Conservation (phyloP, 306 rosid species). For the Arachis stenosperma region DNA sequence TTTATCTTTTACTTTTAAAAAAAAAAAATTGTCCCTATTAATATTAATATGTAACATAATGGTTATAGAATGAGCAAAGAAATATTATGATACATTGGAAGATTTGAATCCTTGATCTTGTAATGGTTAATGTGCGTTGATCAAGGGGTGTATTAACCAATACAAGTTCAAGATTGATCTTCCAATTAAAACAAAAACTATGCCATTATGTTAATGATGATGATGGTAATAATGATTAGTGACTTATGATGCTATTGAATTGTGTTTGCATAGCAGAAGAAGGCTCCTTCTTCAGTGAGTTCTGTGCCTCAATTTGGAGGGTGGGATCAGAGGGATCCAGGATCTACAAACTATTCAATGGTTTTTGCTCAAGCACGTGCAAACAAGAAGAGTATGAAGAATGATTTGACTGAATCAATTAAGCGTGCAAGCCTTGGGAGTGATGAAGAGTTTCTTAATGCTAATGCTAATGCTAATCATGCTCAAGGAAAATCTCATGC, state of each 20-base stretch:
- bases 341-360: constrained; percentile 60
- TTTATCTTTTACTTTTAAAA: not conserved
- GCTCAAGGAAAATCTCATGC: constrained; percentile 24
- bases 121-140: constrained; percentile 47
- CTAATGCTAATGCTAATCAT: constrained; percentile 7
- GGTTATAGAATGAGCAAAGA: no score
- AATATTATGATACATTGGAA: no score
- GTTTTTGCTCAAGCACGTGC: constrained; percentile 79
- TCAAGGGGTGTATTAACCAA: constrained; percentile 32
- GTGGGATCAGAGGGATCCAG: constrained; percentile 66
- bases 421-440: constrained; percentile 55
- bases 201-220: not conserved
- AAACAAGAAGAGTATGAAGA: constrained; percentile 56
- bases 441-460: not conserved
- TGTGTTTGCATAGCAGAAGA: constrained; percentile 45
- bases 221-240: constrained; percentile 8
- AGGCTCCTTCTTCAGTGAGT: constrained; percentile 23
- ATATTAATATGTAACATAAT: no score
- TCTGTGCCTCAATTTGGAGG: constrained; percentile 91
- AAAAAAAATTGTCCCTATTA: no score
- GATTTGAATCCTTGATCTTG: constrained; percentile 33
- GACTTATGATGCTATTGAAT: not conserved
- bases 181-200: not conserved
- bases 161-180: constrained; percentile 38
- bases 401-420: constrained; percentile 48